Evolutionary conservation across 2,329 filamentous ascomycete species (phyloP).

Genomic region (Ascocoryne sarcoides): DNA sequence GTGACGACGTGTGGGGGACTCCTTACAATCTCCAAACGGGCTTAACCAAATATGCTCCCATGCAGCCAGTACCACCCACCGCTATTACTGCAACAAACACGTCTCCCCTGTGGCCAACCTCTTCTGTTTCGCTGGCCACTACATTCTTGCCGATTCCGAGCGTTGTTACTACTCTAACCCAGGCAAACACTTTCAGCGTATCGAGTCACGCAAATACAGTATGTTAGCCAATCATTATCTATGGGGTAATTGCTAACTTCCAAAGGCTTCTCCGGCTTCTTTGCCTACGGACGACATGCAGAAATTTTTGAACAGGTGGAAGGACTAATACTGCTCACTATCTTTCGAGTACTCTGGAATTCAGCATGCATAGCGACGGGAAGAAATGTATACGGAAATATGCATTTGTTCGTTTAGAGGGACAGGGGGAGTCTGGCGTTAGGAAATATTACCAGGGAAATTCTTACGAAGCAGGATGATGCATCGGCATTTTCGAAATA

Average conservation of each 20-base stretch:
- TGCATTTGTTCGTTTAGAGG: too few species aligned
- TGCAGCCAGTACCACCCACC: constrained; percentile 31
- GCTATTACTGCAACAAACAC: constrained; percentile 31
- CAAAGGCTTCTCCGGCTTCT: constrained; percentile 23
- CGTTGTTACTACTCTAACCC: constrained; percentile 29
- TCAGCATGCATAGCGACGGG: too few species aligned
- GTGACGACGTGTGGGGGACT: constrained; percentile 18
- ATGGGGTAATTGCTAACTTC: constrained; percentile 11
- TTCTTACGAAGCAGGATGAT: too few species aligned
- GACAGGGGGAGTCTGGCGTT: too few species aligned
- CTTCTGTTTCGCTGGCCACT: constrained; percentile 27
- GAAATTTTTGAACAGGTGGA: constrained; percentile 31
- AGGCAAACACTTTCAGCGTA: constrained; percentile 28
- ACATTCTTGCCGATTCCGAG: constrained; percentile 26
- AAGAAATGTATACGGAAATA: too few species aligned
- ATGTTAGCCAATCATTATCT: constrained; percentile 7
- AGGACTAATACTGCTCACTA: constrained; percentile 22
- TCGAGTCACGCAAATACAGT: constrained; percentile 31
- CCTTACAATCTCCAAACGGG: constrained; percentile 31
- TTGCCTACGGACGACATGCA: constrained; percentile 30
- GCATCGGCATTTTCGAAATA: too few species aligned
- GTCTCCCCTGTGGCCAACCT: constrained; percentile 30
- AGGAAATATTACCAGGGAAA: too few species aligned
- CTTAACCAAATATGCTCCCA: constrained; percentile 31
- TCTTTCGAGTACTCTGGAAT: too few species aligned